Conservation (phyloP, 441 rosid genomes). For the Capsella rubella region DNA sequence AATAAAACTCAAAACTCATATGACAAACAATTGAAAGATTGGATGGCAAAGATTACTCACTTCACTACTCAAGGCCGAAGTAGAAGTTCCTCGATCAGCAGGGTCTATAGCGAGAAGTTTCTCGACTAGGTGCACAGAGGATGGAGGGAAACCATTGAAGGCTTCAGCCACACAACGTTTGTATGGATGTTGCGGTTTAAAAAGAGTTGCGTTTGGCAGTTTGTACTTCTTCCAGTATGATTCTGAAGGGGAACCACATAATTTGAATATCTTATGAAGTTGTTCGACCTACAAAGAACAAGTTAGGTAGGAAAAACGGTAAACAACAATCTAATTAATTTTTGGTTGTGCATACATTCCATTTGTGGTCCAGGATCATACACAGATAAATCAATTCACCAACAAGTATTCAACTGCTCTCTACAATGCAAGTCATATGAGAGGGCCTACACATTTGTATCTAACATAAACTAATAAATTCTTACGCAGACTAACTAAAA, state of each 20-base stretch:
- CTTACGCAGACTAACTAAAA: background rate
- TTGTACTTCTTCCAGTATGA: conserved; percentile 88
- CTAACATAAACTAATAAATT: background rate
- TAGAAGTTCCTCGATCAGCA: conserved; percentile 76
- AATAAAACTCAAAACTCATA: background rate
- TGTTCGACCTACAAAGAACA: conserved; percentile 79
- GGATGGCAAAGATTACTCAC: conserved; percentile 52
- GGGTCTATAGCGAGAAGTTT: conserved; percentile 88
- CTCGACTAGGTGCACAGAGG: conserved; percentile 71
- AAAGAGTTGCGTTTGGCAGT: conserved; percentile 80
- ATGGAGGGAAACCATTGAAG: conserved; percentile 68
- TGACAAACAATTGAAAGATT: background rate
- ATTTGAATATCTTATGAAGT: conserved; percentile 87
- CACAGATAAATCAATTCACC: conserved; percentile 24
- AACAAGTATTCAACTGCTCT: conserved; percentile 26
- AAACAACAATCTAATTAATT: background rate
- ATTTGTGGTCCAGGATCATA: conserved; percentile 29
- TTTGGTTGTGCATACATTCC: conserved; percentile 4
- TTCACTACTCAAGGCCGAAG: conserved; percentile 71
- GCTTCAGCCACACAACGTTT: conserved; percentile 75
- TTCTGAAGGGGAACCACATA: conserved; percentile 93
- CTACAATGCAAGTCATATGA: background rate
- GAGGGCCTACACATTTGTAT: conserved; percentile 23
- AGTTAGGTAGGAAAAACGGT: conserved; percentile 11
- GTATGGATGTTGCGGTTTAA: conserved; percentile 82